Conservation (phyloP, 2,329 filamentous ascomycete species). For the Plectosphaerella plurivora region DNA sequence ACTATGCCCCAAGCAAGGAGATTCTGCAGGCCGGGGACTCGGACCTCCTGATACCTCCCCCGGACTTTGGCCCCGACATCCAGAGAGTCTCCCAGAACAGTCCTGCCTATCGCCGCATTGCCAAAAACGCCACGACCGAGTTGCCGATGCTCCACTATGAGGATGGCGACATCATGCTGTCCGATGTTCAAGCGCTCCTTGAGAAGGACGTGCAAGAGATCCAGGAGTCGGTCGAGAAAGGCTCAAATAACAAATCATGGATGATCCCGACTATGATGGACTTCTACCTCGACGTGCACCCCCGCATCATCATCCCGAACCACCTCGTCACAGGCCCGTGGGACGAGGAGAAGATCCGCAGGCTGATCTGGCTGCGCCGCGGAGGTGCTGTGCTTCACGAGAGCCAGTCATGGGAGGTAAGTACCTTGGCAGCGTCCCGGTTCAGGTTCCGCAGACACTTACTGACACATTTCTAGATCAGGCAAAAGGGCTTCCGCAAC, state of each 20-base stretch:
- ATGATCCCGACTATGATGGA: background rate
- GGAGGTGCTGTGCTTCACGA: conserved; percentile 28
- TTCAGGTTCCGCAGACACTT: background rate
- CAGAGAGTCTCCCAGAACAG: too few relatives aligned
- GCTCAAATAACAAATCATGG: conserved; percentile 5
- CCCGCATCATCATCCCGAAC: conserved; percentile 31
- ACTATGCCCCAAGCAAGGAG: conserved; percentile 8
- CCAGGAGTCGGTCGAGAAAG: background rate
- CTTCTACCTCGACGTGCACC: conserved; percentile 30
- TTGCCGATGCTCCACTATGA: conserved; percentile 10
- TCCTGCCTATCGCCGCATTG: background rate
- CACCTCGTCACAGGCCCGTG: conserved; percentile 36
- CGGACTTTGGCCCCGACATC: too few relatives aligned
- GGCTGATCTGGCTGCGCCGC: conserved; percentile 41
- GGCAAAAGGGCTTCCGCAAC: background rate
- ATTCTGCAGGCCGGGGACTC: conserved; percentile 5
- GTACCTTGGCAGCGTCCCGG: background rate
- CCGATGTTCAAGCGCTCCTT: conserved; percentile 28
- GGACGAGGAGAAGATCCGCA: conserved; percentile 30
- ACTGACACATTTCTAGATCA: background rate
- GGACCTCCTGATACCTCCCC: background rate
- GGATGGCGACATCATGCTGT: conserved; percentile 19
- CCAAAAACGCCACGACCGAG: background rate
- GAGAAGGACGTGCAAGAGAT: conserved; percentile 26
- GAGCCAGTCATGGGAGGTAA: conserved; percentile 33